Conservation (phyloP, 1,284 basidiomycete genomes). For the Earliella scabrosa region DNA sequence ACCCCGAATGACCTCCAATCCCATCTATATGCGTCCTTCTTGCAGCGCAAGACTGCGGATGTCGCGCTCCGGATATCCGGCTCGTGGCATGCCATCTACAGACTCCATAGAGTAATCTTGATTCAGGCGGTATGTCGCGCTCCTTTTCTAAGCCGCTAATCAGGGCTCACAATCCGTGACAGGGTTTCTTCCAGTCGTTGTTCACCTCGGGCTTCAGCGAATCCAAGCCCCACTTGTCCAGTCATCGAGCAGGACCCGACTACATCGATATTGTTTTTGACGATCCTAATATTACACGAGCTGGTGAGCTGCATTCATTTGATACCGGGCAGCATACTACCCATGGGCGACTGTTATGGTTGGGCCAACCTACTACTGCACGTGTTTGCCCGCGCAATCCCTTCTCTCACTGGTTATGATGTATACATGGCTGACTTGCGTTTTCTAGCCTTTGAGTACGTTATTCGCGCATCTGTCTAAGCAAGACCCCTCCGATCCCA, state of each 20-base stretch:
- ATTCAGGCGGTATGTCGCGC: conserved; percentile 75
- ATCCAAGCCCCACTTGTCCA: conserved; percentile 28
- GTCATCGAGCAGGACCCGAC: conserved; percentile 33
- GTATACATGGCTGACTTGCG: neutral
- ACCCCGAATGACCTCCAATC: conserved; percentile 59
- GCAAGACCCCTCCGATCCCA: neutral
- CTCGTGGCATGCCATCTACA: conserved; percentile 78
- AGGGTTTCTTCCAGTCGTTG: conserved; percentile 86
- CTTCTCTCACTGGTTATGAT: neutral
- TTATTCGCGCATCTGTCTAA: conserved; percentile 2
- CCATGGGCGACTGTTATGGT: too few relatives aligned
- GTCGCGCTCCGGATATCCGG: conserved; percentile 73
- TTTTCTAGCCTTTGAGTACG: conserved; percentile 45
- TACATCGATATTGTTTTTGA: conserved; percentile 77
- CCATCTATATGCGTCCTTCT: conserved; percentile 78
- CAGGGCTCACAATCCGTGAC: neutral
- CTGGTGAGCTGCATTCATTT: conserved; percentile 56
- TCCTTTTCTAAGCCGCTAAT: neutral
- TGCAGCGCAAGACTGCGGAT: conserved; percentile 76
- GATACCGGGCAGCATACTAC: too few relatives aligned
- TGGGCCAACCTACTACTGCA: too few relatives aligned
- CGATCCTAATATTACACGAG: conserved; percentile 85
- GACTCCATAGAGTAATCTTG: conserved; percentile 81
- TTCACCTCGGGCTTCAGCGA: conserved; percentile 81
- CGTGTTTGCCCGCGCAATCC: neutral